These are phyloP conservation scores for Phaseolus lunatus DNA, from an alignment of 306 rosid genomes.

Conservation along the genomic window DNA sequence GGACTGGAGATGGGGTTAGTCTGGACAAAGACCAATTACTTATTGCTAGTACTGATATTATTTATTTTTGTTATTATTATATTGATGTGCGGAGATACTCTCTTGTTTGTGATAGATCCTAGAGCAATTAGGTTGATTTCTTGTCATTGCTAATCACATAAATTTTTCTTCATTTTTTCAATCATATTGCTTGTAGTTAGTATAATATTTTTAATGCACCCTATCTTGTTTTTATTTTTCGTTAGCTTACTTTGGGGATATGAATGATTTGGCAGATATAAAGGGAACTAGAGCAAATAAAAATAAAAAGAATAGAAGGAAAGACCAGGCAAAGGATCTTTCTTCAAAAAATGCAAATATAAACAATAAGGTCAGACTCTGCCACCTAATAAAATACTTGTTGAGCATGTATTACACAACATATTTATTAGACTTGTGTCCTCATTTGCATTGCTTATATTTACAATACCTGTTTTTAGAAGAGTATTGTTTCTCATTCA, in stretches of 20 bases:
- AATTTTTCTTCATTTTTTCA: conserved; percentile 13
- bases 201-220: conserved; percentile 3
- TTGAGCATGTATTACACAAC: neutral
- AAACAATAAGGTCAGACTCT: conserved; percentile 58
- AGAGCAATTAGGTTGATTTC: conserved; percentile 9
- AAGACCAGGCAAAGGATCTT: conserved; percentile 68
- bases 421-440: neutral
- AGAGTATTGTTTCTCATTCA: conserved; percentile 31
- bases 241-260: conserved; percentile 36
- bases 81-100: conserved; percentile 9
- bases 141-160: neutral
- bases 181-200: conserved; percentile 15
- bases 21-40: neutral
- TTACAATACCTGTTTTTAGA: neutral
- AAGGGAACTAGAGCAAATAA: conserved; percentile 66
- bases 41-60: neutral
- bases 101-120: neutral
- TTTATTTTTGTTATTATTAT: neutral
- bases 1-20: neutral
- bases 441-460: neutral
- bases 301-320: conserved; percentile 82
- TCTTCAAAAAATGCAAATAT: conserved; percentile 56
- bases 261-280: conserved; percentile 58
- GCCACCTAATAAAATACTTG: neutral
- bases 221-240: conserved; percentile 33